Conservation (phyloP, 2,329 filamentous ascomycete species). For the Moelleriella libera region DNA sequence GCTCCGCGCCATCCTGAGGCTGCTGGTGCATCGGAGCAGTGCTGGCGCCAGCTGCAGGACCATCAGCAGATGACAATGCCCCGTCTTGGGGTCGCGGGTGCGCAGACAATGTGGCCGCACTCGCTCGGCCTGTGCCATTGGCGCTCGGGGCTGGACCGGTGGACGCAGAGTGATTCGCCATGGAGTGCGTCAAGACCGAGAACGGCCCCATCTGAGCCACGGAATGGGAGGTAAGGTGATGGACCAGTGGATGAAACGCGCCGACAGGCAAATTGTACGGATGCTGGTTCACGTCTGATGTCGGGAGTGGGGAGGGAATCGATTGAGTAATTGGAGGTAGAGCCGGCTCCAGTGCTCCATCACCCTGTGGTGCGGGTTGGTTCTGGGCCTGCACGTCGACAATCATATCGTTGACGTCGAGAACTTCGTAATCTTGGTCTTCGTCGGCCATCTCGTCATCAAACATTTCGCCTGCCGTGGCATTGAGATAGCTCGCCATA, state of each 20-base stretch:
- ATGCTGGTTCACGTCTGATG: slow-evolving; percentile 11
- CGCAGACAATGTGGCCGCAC: slow-evolving; percentile 13
- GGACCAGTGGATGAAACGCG: slow-evolving; percentile 6
- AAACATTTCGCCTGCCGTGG: slow-evolving; percentile 17
- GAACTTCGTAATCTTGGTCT: slow-evolving; percentile 27
- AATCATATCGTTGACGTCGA: slow-evolving; percentile 24
- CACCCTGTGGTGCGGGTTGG: background rate
- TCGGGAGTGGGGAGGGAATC: slow-evolving; percentile 14
- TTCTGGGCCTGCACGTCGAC: slow-evolving; percentile 16
- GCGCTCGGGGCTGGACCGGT: slow-evolving; percentile 7
- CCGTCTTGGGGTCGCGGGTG: slow-evolving; percentile 8
- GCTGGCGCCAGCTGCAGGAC: slow-evolving; percentile 13
- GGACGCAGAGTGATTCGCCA: slow-evolving; percentile 13
- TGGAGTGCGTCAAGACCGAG: slow-evolving; percentile 11
- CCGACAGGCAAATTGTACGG: slow-evolving; percentile 9
- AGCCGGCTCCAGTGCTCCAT: background rate
- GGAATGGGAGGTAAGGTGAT: slow-evolving; percentile 8
- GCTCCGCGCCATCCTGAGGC: slow-evolving; percentile 1
- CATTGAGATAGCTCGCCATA: slow-evolving; percentile 8
- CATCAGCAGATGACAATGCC: slow-evolving; percentile 2
- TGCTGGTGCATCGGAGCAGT: slow-evolving; percentile 20
- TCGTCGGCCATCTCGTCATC: slow-evolving; percentile 30
- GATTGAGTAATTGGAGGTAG: slow-evolving; percentile 7
- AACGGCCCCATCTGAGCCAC: slow-evolving; percentile 8
- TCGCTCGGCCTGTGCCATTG: slow-evolving; percentile 13